phyloP scores from a whole-genome alignment of 768 basidiomycete genomes.

The Rhodotorula babjevae region DNA sequence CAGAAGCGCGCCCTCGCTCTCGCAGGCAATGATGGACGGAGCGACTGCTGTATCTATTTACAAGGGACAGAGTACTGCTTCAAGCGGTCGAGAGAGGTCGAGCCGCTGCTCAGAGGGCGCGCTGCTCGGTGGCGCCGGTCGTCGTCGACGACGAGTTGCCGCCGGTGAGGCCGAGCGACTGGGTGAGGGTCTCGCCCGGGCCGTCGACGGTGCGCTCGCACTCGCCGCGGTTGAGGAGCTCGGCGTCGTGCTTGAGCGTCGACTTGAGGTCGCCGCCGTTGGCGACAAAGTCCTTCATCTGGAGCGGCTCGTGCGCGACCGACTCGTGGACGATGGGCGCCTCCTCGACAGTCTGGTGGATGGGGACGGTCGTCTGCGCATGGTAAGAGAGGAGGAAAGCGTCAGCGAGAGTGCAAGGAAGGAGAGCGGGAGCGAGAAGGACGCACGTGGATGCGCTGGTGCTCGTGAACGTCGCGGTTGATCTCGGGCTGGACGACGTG shows the following conservation, averaged over 20 bases:
- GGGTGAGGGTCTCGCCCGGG: slow-evolving; percentile 17
- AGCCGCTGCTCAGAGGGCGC: no score
- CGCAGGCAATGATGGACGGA: no score
- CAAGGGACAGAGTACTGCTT: no score
- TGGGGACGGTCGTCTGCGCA: slow-evolving; percentile 42
- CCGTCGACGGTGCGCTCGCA: slow-evolving; percentile 31
- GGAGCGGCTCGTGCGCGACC: slow-evolving; percentile 33
- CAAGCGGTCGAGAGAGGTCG: no score
- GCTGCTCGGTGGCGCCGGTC: background rate
- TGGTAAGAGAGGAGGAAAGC: no score
- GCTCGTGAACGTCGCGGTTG: slow-evolving; percentile 48
- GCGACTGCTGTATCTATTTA: no score
- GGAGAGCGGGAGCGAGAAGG: background rate
- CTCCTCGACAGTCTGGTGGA: slow-evolving; percentile 49
- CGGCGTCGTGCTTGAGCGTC: slow-evolving; percentile 27
- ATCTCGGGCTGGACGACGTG: slow-evolving; percentile 47
- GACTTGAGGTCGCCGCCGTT: slow-evolving; percentile 34
- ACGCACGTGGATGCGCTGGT: slow-evolving; percentile 45
- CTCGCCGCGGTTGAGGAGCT: slow-evolving; percentile 12
- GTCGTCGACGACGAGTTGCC: slow-evolving; percentile 1
- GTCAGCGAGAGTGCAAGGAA: no score
- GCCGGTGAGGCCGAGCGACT: slow-evolving; percentile 7
- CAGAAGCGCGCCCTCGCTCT: no score
- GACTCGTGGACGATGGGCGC: slow-evolving; percentile 39
- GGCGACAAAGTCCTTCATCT: slow-evolving; percentile 31